Evolutionary conservation across 495 filamentous ascomycete species (phyloP).

Genomic region (Penicillium lividum): DNA sequence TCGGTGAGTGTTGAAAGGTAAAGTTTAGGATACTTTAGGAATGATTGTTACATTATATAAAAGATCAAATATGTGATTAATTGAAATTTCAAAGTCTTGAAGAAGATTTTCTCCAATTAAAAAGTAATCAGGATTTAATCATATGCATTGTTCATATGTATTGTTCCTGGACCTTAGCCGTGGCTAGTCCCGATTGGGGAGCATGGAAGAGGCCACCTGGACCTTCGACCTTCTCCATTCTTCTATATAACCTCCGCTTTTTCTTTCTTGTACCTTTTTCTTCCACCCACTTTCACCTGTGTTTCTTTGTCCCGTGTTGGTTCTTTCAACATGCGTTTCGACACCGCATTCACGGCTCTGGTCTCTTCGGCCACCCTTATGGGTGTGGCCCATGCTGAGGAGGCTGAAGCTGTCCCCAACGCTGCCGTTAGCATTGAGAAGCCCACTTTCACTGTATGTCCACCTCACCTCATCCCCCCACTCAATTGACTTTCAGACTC

Average conservation of each 20-base stretch:
- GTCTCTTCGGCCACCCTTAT: slow-evolving; percentile 71
- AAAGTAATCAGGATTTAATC: too few species aligned
- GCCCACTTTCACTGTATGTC: slow-evolving; percentile 86
- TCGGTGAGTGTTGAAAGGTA: neutral
- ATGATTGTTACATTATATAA: too few species aligned
- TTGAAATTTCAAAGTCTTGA: too few species aligned
- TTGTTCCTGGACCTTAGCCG: slow-evolving; percentile 14
- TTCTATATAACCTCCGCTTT: slow-evolving; percentile 40
- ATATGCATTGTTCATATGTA: slow-evolving; percentile 8
- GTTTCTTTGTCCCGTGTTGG: slow-evolving; percentile 22
- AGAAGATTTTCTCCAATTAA: too few species aligned
- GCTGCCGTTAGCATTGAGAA: slow-evolving; percentile 61
- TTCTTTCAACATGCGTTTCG: slow-evolving; percentile 70
- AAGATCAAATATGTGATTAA: too few species aligned
- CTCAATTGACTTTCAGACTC: slow-evolving; percentile 8
- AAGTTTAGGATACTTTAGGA: neutral
- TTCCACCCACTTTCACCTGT: slow-evolving; percentile 24
- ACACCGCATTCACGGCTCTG: slow-evolving; percentile 65
- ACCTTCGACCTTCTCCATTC: slow-evolving; percentile 29
- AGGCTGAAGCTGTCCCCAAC: slow-evolving; percentile 57
- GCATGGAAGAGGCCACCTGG: slow-evolving; percentile 50
- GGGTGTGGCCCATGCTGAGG: slow-evolving; percentile 73
- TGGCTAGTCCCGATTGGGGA: slow-evolving; percentile 39
- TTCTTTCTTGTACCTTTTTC: slow-evolving; percentile 15
- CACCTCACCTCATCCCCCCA: slow-evolving; percentile 10